A percentile compares a stretch with the other conserved stretches of the same genome.
These are phyloP conservation scores for Acacia acuminata DNA, from an alignment of 306 rosid genomes.

Conservation along the genomic window DNA sequence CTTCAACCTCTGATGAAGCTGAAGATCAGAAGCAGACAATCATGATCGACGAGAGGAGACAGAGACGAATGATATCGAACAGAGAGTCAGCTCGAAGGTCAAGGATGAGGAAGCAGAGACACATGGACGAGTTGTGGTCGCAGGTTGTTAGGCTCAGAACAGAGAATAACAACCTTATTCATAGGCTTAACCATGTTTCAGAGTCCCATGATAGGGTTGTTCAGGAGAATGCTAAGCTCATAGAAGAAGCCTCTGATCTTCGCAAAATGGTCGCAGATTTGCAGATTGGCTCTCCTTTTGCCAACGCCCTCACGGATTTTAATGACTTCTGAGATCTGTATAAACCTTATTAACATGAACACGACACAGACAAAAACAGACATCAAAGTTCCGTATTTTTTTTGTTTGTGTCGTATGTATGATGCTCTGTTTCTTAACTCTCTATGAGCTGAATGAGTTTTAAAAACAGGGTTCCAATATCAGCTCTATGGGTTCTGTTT, in stretches of 20 bases:
- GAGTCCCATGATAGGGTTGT: slow-evolving; percentile 57
- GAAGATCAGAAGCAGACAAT: slow-evolving; percentile 57
- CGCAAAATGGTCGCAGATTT: slow-evolving; percentile 59
- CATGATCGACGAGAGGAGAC: slow-evolving; percentile 73
- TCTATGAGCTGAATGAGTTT: not conserved
- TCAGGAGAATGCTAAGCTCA: slow-evolving; percentile 65
- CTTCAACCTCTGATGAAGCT: slow-evolving; percentile 81
- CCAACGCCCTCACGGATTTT: slow-evolving; percentile 45
- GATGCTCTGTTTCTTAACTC: not conserved
- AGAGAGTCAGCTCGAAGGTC: slow-evolving; percentile 86
- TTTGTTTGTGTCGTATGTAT: not conserved
- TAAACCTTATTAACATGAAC: not conserved
- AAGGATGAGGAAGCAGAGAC: slow-evolving; percentile 86
- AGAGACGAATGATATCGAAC: slow-evolving; percentile 80
- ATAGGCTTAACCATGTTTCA: slow-evolving; percentile 55
- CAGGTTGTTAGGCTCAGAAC: slow-evolving; percentile 71
- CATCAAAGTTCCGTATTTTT: not conserved
- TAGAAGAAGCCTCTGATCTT: slow-evolving; percentile 65
- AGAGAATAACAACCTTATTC: slow-evolving; percentile 62
- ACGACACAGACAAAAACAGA: not conserved
- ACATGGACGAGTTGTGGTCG: slow-evolving; percentile 79
- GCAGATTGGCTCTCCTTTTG: slow-evolving; percentile 46
- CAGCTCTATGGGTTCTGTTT: not conserved
- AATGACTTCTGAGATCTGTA: slow-evolving; percentile 28
- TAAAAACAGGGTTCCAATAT: not conserved